Percentiles rank a stretch among this genome's conserved stretches.
Evolutionary conservation across 306 rosid genomes (phyloP).

Genomic region (Pterocarpus santalinus): DNA sequence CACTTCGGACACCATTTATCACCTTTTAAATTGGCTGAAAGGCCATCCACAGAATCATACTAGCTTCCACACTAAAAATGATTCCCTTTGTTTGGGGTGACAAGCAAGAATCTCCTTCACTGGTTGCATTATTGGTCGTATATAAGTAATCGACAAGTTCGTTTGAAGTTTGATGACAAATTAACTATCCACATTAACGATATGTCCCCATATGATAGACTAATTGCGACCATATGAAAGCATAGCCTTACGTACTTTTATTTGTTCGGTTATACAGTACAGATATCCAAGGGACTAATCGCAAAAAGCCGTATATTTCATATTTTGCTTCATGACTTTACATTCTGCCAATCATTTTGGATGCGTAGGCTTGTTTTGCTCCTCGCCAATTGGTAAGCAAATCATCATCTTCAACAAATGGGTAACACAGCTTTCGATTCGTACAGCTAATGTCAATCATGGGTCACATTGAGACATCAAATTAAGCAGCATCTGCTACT

Average conservation of each 20-base stretch:
- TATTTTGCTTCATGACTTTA: too few relatives aligned
- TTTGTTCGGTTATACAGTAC: neutral
- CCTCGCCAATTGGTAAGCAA: neutral
- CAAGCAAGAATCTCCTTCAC: conserved; percentile 38
- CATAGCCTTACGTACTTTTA: neutral
- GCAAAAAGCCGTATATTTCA: neutral
- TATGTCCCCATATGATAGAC: neutral
- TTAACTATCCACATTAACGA: neutral
- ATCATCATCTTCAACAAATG: neutral
- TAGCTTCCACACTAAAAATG: neutral
- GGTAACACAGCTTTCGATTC: neutral
- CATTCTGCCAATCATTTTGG: conserved; percentile 12
- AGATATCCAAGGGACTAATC: neutral
- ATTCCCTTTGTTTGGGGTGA: neutral
- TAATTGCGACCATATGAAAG: neutral
- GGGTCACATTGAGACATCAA: conserved; percentile 30
- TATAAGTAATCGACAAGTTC: neutral
- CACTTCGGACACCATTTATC: conserved; percentile 9
- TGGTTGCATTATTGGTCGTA: neutral
- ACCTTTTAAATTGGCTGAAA: neutral
- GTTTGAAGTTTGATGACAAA: conserved; percentile 1
- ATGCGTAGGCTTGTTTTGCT: conserved; percentile 15
- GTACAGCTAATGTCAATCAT: neutral
- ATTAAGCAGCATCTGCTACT: conserved; percentile 42
- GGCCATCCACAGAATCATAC: neutral